Evolutionary conservation across 345 rosid species (phyloP).

Genomic region (Litchi chinensis): DNA sequence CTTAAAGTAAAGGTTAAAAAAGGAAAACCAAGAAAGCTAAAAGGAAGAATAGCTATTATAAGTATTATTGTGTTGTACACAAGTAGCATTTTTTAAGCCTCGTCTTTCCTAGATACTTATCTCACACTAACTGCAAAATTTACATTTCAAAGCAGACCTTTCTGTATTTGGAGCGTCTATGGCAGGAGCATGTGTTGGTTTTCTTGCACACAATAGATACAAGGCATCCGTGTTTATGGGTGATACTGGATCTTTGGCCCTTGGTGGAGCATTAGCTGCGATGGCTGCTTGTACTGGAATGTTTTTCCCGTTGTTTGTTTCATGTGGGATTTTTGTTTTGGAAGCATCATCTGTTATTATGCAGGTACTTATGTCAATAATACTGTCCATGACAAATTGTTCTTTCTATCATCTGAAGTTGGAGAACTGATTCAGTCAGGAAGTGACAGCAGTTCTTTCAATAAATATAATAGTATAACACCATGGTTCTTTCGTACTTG

Average conservation of each 20-base stretch:
- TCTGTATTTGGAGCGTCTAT: constrained; percentile 88
- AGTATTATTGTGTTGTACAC: background rate
- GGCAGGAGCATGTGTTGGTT: constrained; percentile 97
- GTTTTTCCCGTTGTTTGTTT: constrained; percentile 82
- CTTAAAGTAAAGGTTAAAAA: background rate
- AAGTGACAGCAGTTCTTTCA: background rate
- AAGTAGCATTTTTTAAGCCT: background rate
- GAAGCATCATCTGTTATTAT: constrained; percentile 64
- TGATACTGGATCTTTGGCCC: constrained; percentile 78
- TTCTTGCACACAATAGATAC: constrained; percentile 82
- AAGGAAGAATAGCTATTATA: background rate
- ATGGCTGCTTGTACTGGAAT: constrained; percentile 97
- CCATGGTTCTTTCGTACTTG: background rate
- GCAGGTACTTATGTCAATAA: constrained; percentile 50
- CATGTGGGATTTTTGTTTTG: constrained; percentile 72
- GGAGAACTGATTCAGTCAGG: background rate
- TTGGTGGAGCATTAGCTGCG: constrained; percentile 92
- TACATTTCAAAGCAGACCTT: constrained; percentile 54
- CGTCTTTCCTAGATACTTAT: background rate
- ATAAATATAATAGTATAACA: background rate
- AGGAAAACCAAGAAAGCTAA: background rate
- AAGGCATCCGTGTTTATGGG: constrained; percentile 88
- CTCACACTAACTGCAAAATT: constrained; percentile 12
- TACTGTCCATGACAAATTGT: background rate
- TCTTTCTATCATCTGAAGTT: background rate